These are phyloP conservation scores for Thielaviopsis cerberus DNA, from an alignment of 2,329 filamentous ascomycete species.

Conservation along the genomic window DNA sequence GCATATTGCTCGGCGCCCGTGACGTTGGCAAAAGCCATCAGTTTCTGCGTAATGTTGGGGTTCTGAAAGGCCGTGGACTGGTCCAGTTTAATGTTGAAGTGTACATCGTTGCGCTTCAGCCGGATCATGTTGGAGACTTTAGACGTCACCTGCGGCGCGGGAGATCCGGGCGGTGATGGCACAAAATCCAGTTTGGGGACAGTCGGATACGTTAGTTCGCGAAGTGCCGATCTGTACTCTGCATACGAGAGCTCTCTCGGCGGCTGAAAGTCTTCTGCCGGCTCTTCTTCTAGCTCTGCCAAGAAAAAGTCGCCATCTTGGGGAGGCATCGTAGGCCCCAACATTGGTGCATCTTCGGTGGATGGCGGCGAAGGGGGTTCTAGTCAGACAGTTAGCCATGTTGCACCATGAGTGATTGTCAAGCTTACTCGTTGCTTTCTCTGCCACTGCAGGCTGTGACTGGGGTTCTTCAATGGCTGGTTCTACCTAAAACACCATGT, in stretches of 20 bases:
- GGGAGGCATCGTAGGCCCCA: slow-evolving; percentile 10
- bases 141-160: slow-evolving; percentile 32
- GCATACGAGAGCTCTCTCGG: slow-evolving; percentile 44
- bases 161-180: slow-evolving; percentile 48
- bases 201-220: slow-evolving; percentile 55
- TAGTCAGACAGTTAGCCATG: background rate
- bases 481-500: background rate
- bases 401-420: background rate
- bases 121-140: slow-evolving; percentile 59
- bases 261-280: slow-evolving; percentile 19
- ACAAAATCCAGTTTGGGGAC: slow-evolving; percentile 58
- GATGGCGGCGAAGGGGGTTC: background rate
- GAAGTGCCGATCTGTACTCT: slow-evolving; percentile 42
- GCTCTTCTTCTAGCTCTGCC: slow-evolving; percentile 14
- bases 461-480: background rate
- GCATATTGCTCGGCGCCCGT: slow-evolving; percentile 39
- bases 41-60: slow-evolving; percentile 51
- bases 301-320: slow-evolving; percentile 6
- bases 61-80: slow-evolving; percentile 50
- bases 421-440: background rate
- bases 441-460: background rate
- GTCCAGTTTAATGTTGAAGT: slow-evolving; percentile 61
- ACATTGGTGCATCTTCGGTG: slow-evolving; percentile 2
- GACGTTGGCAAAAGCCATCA: slow-evolving; percentile 46
- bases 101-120: slow-evolving; percentile 56